Percentiles rank a stretch among this genome's conserved stretches.
Conservation (phyloP, 805 yeast genomes). For the Tetrapisispora namnaoensis region DNA sequence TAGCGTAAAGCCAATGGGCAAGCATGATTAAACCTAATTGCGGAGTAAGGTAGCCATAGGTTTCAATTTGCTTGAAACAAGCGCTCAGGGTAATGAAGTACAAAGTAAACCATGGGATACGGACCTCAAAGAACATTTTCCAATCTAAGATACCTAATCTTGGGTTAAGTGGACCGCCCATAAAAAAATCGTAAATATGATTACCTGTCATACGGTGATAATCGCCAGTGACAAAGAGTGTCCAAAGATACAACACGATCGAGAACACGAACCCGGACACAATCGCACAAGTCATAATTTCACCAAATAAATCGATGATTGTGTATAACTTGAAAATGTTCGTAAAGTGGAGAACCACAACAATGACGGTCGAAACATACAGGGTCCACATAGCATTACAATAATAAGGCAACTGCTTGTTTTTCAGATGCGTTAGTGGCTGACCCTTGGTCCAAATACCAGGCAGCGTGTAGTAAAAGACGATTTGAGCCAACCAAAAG, state of each 20-base stretch:
- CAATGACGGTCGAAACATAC: constrained; percentile 54
- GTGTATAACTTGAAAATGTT: constrained; percentile 66
- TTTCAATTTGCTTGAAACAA: constrained; percentile 69
- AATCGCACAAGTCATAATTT: constrained; percentile 88
- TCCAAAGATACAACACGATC: constrained; percentile 57
- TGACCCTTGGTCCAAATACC: constrained; percentile 95
- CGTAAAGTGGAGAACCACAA: constrained; percentile 56
- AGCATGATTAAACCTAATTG: constrained; percentile 64
- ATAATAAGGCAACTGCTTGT: constrained; percentile 77
- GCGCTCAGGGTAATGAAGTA: constrained; percentile 69
- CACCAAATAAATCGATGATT: constrained; percentile 74
- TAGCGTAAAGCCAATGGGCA: constrained; percentile 92
- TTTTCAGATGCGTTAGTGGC: constrained; percentile 72
- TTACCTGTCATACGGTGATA: constrained; percentile 90
- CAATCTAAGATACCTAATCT: constrained; percentile 85
- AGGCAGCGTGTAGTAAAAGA: constrained; percentile 75
- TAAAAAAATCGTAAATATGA: constrained; percentile 79
- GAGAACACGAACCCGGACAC: constrained; percentile 65
- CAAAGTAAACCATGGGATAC: constrained; percentile 92
- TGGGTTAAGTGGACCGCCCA: constrained; percentile 98
- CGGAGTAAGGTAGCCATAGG: constrained; percentile 67
- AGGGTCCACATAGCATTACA: constrained; percentile 88
- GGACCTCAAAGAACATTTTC: constrained; percentile 95
- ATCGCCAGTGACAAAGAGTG: constrained; percentile 56
- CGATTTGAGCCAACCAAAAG: constrained; percentile 58